Evolutionary conservation across 2,329 filamentous ascomycete species (phyloP).

Genomic region (Zymoseptoria pseudotritici): DNA sequence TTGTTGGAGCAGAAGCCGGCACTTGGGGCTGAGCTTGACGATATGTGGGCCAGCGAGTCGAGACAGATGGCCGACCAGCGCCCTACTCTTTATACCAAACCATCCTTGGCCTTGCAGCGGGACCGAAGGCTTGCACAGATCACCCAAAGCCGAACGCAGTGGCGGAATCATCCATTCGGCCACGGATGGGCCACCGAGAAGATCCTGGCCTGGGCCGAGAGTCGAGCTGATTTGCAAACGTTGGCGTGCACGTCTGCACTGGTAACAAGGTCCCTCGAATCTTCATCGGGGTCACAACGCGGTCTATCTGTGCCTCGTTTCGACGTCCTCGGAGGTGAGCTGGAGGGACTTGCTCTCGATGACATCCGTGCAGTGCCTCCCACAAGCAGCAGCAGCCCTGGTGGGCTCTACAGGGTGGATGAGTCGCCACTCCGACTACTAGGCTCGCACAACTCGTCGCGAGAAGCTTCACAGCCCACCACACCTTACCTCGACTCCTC

Average conservation of each 20-base stretch:
- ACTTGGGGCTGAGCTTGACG: background rate
- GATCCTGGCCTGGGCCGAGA: slow-evolving; percentile 54
- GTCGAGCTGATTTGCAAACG: slow-evolving; percentile 56
- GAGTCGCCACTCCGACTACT: slow-evolving; percentile 13
- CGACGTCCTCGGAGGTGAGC: background rate
- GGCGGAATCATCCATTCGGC: slow-evolving; percentile 52
- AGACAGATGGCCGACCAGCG: background rate
- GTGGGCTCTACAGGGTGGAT: background rate
- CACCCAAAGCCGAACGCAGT: slow-evolving; percentile 27
- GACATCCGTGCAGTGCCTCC: background rate
- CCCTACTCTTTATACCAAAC: slow-evolving; percentile 6
- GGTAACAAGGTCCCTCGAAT: slow-evolving; percentile 40
- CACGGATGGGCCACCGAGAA: slow-evolving; percentile 49
- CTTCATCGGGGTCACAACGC: background rate
- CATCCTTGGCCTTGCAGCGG: slow-evolving; percentile 4
- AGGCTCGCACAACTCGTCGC: slow-evolving; percentile 19
- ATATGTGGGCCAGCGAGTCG: background rate
- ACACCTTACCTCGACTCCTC: slow-evolving; percentile 25
- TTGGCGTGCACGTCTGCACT: slow-evolving; percentile 58
- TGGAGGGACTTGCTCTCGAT: background rate
- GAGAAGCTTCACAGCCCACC: slow-evolving; percentile 22
- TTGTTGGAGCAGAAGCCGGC: slow-evolving; percentile 68
- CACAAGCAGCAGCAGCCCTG: background rate
- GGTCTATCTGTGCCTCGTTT: background rate
- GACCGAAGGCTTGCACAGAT: background rate